Percentiles rank a stretch among this genome's conserved stretches.
Evolutionary conservation across 2,329 filamentous ascomycete species (phyloP).

Genomic region (Colletotrichum tropicale): DNA sequence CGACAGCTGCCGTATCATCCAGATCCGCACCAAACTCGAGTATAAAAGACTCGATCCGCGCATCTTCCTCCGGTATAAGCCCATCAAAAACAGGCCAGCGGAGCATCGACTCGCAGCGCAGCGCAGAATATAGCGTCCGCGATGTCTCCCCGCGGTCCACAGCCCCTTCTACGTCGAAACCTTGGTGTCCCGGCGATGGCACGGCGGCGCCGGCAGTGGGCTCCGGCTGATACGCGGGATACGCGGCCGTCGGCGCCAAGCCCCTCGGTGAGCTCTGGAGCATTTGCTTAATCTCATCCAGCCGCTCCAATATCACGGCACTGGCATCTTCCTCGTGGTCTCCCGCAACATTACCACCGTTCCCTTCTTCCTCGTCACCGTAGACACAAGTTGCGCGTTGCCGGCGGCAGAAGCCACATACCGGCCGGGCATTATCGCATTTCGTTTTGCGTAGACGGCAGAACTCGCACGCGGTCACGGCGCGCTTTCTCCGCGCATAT

Average conservation of each 20-base stretch:
- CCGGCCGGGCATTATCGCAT: not conserved
- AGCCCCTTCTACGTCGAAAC: not conserved
- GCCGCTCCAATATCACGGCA: not conserved
- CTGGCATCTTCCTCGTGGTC: not conserved
- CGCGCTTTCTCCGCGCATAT: not conserved
- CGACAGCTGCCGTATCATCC: not conserved
- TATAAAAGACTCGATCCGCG: conserved; percentile 15
- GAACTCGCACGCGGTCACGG: conserved; percentile 7
- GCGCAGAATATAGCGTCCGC: not conserved
- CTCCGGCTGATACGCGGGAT: not conserved
- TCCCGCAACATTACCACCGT: no score
- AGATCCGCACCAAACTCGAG: not conserved
- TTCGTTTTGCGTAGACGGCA: conserved; percentile 13
- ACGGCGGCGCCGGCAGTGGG: not conserved
- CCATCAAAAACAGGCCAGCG: conserved; percentile 10
- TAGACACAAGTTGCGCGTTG: conserved; percentile 9
- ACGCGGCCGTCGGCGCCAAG: not conserved
- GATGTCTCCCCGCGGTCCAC: not conserved
- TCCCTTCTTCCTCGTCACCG: not conserved
- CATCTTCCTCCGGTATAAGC: conserved; percentile 5
- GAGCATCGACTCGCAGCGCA: conserved; percentile 17
- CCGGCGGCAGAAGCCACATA: conserved; percentile 8
- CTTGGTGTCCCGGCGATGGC: not conserved
- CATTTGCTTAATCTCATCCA: conserved; percentile 7
- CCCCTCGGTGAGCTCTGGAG: not conserved